Conservation (phyloP, 2,329 filamentous ascomycete species). For the Aspergillus carbonarius region DNA sequence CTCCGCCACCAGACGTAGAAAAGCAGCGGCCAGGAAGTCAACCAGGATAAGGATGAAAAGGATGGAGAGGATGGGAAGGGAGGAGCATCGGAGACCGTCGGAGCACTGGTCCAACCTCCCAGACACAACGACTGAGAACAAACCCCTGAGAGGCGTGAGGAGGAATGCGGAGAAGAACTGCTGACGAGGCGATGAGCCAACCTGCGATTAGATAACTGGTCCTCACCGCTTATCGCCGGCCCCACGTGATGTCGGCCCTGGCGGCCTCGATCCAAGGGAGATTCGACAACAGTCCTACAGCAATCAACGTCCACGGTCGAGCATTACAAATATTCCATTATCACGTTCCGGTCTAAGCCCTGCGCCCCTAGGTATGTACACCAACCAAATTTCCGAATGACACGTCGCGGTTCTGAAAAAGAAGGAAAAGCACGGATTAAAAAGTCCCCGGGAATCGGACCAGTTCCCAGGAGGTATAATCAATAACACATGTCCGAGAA, state of each 20-base stretch:
- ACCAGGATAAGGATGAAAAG: background rate
- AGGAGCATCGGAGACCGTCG: background rate
- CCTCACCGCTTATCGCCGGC: constrained; percentile 19
- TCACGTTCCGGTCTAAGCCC: constrained; percentile 17
- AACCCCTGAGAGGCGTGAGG: background rate
- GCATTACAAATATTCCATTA: constrained; percentile 3
- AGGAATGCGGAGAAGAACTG: background rate
- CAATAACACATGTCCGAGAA: constrained; percentile 36
- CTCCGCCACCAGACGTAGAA: background rate
- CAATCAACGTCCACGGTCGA: background rate
- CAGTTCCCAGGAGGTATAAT: constrained; percentile 33
- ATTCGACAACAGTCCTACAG: background rate
- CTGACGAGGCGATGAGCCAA: background rate
- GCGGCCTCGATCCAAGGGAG: background rate
- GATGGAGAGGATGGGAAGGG: background rate
- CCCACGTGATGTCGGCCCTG: constrained; percentile 7
- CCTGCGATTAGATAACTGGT: background rate
- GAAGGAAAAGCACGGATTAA: constrained; percentile 13
- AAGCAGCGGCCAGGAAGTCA: background rate
- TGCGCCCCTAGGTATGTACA: constrained; percentile 22
- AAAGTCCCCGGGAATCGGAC: constrained; percentile 22
- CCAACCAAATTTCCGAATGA: constrained; percentile 11
- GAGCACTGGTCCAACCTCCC: background rate
- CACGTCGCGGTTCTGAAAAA: background rate
- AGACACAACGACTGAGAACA: background rate